Evolutionary conservation across 169 alveolate genomes (phyloP).

Genomic region (Eimeria maxima): DNA sequence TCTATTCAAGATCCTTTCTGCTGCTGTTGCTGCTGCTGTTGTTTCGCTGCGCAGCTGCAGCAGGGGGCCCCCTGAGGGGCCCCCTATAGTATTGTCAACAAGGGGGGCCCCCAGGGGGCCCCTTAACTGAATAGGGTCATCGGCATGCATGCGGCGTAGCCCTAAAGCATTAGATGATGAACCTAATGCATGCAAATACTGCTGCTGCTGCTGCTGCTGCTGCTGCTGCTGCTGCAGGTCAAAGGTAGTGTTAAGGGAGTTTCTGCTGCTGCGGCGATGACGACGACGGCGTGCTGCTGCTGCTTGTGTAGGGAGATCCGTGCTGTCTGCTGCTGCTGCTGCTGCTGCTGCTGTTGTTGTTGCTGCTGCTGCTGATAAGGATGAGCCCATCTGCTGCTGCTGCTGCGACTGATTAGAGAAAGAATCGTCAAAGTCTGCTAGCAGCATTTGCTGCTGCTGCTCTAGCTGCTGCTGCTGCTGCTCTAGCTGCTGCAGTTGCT

Average conservation of each 20-base stretch:
- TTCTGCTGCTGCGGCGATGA: constrained; percentile 52
- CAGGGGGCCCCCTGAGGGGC: no score
- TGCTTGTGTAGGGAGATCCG: neutral
- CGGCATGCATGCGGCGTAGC: neutral
- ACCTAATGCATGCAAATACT: neutral
- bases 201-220: constrained; percentile 33
- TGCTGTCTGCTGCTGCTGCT: no score
- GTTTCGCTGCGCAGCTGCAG: neutral
- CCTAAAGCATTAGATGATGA: neutral
- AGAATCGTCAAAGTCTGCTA: constrained; percentile 26
- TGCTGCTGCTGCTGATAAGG: constrained; percentile 36
- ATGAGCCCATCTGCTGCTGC: constrained; percentile 27
- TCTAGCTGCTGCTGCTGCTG: constrained; percentile 42
- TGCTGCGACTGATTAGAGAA: neutral
- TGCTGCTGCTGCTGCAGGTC: neutral
- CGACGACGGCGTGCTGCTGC: constrained; percentile 20
- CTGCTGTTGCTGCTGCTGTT: neutral
- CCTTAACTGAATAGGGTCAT: neutral
- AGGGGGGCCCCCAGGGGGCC: no score
- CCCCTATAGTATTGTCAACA: no score
- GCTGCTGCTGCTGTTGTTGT: no score
- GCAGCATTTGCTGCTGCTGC: constrained; percentile 34
- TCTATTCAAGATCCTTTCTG: neutral
- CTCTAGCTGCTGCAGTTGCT: no score
- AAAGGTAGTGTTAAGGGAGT: neutral